Conservation (phyloP, 2,329 filamentous ascomycete genomes). For the Cytospora mali region DNA sequence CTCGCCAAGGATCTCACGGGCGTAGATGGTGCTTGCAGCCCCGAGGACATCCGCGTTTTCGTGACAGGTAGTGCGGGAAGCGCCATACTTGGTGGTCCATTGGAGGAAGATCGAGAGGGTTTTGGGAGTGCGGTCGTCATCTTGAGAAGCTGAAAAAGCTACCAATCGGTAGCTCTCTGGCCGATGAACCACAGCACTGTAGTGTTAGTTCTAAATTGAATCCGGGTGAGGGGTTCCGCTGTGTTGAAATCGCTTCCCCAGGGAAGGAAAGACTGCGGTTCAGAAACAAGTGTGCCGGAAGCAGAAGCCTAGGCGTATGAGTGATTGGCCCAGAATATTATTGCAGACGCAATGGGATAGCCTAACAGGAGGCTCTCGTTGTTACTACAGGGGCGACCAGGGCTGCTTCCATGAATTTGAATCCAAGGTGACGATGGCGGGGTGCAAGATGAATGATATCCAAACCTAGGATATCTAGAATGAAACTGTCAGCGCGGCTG, state of each 20-base stretch:
- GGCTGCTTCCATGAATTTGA: conserved; percentile 19
- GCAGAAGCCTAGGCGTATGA: background rate
- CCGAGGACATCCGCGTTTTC: conserved; percentile 66
- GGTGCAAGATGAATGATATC: background rate
- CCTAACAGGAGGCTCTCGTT: background rate
- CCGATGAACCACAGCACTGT: conserved; percentile 9
- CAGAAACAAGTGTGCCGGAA: background rate
- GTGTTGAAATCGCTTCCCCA: background rate
- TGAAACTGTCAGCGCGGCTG: conserved; percentile 23
- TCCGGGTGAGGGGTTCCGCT: background rate
- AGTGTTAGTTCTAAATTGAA: background rate
- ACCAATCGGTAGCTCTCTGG: conserved; percentile 26
- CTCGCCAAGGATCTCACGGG: conserved; percentile 47
- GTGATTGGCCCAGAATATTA: background rate
- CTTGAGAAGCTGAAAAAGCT: conserved; percentile 22
- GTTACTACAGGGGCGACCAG: background rate
- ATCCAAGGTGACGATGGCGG: background rate
- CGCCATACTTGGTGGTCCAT: conserved; percentile 71
- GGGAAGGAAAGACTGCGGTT: conserved; percentile 3
- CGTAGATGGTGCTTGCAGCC: conserved; percentile 39
- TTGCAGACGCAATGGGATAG: background rate
- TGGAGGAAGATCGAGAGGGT: conserved; percentile 66
- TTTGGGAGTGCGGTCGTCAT: conserved; percentile 68
- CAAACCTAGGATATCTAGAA: conserved; percentile 9
- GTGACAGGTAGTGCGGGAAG: conserved; percentile 73